Evolutionary conservation across 257 asterid species (phyloP).

Genomic region (Salvia hispanica): DNA sequence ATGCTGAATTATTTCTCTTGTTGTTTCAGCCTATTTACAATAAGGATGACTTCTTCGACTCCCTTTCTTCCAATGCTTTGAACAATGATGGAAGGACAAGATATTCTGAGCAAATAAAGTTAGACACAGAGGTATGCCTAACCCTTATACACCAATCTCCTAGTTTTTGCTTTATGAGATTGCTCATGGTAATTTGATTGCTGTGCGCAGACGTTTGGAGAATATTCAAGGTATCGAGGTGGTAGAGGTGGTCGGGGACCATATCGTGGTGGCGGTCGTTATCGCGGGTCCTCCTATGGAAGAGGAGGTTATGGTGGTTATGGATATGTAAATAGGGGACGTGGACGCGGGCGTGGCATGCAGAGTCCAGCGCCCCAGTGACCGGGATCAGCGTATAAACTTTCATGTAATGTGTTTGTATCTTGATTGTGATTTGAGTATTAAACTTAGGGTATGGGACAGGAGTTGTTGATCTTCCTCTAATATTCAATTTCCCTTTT

Average conservation of each 20-base stretch:
- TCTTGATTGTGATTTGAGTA: conserved; percentile 22
- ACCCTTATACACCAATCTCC: conserved; percentile 17
- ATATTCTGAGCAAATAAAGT: conserved; percentile 87
- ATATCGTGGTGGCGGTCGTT: conserved; percentile 73
- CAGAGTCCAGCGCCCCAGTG: conserved; percentile 28
- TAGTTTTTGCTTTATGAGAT: conserved; percentile 6
- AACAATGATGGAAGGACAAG: conserved; percentile 66
- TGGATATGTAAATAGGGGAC: conserved; percentile 43
- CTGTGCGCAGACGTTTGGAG: conserved; percentile 79
- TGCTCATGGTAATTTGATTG: no score
- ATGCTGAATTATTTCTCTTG: conserved; percentile 4
- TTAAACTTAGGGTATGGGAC: conserved; percentile 33
- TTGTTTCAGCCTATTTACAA: conserved; percentile 70
- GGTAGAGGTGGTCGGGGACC: conserved; percentile 78
- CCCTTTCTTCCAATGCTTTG: conserved; percentile 65
- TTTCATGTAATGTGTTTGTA: conserved; percentile 46
- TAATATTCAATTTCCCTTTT: conserved; percentile 18
- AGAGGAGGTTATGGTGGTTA: conserved; percentile 60
- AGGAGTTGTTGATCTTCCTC: conserved; percentile 25
- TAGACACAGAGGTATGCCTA: conserved; percentile 67
- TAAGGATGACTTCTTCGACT: conserved; percentile 91
- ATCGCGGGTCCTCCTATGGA: conserved; percentile 66
- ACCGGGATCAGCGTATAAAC: conserved; percentile 39
- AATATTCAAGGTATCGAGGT: conserved; percentile 77
- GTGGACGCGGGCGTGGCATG: conserved; percentile 51